A percentile compares a stretch with the other conserved stretches of the same genome.
phyloP scores from a whole-genome alignment of 2,329 filamentous ascomycete species.

The Dactylonectria macrodidyma region DNA sequence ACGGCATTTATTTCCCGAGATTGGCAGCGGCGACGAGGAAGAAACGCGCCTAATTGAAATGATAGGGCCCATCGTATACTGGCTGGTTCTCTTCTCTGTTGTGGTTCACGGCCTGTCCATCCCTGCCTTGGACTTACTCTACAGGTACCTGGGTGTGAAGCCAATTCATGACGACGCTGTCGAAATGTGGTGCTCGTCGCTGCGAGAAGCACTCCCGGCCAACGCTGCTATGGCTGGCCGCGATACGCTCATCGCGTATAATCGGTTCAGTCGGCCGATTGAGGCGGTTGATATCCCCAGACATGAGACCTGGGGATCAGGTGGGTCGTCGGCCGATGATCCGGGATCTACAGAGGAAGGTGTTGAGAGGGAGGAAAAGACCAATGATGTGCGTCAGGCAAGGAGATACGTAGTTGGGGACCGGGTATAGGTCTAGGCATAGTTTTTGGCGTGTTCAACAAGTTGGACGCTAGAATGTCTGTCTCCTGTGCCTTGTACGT shows the following conservation, averaged over 20 bases:
- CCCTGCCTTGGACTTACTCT: conserved; percentile 47
- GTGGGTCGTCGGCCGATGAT: neutral
- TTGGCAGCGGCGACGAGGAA: conserved; percentile 52
- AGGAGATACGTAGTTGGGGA: neutral
- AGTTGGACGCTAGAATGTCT: neutral
- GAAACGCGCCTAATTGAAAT: conserved; percentile 54
- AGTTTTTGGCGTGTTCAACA: neutral
- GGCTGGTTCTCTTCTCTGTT: conserved; percentile 50
- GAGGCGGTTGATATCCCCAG: conserved; percentile 14
- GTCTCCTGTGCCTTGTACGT: neutral
- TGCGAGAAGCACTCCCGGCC: conserved; percentile 8
- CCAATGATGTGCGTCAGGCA: neutral
- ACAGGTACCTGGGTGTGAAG: conserved; percentile 48
- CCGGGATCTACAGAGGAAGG: neutral
- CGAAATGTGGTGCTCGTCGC: conserved; percentile 13
- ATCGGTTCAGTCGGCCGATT: conserved; percentile 31
- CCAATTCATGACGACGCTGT: conserved; percentile 51
- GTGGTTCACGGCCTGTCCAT: conserved; percentile 58
- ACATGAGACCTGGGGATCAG: neutral
- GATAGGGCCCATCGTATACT: conserved; percentile 59
- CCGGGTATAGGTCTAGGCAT: too few species aligned
- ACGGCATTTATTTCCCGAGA: conserved; percentile 56
- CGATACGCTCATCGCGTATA: conserved; percentile 26
- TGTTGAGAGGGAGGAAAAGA: conserved; percentile 3
- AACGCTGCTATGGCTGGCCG: neutral